Evolutionary conservation across 768 basidiomycete species (phyloP), one percentile per base, ranked within the genome.

Genomic region (Symmetrospora coprosmae): DNA sequence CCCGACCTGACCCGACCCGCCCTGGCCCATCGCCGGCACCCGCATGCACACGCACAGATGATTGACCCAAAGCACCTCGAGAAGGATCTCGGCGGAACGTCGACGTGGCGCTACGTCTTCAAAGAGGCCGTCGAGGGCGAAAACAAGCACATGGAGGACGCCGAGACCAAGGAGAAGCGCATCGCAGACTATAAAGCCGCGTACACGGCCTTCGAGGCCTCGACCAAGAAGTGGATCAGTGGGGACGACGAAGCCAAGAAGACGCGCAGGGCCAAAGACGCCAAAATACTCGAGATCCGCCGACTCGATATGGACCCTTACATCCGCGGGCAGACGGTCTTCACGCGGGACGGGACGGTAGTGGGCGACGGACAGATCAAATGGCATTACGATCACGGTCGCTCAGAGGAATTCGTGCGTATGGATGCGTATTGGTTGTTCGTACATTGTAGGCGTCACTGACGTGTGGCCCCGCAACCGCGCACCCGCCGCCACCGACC

Each of bases 281-380:
- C 33, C 5, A 58, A 58, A 33, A 30, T 30, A 46, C n/a, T 58
- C n/a, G 30, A 33, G 6, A 46, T 58, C 19, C 40, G 55, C 23
- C 41, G 37, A 58, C 40, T 46, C 19, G 55, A 58, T 38, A 28
- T 58, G 8, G 31, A 34, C 31, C 55, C 55, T 25, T 58, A 58
- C 43, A n/a, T 58, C 21, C 9, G 55, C 21, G 65, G 65, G 2
- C 23, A 58, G 4, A 62, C 60, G 1, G 61, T 64, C 2, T 66
- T 63, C 50, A 63, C 63, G 25, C 59, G 66, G 2, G 49, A 64
- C 27, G 66, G 66, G 1, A 65, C 63, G 19, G 63, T 67, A 2
- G 52, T 59, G 2, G 62, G 62, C 3, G 52, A 63, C 49, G 62
- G 62, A 19, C n/a, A 50, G 37, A 43, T 61, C 11, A 16, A 45